Percentiles rank a stretch among this genome's conserved stretches.
Conservation (phyloP, 176 grass and related monocot species). For the Rhynchospora pubera region DNA sequence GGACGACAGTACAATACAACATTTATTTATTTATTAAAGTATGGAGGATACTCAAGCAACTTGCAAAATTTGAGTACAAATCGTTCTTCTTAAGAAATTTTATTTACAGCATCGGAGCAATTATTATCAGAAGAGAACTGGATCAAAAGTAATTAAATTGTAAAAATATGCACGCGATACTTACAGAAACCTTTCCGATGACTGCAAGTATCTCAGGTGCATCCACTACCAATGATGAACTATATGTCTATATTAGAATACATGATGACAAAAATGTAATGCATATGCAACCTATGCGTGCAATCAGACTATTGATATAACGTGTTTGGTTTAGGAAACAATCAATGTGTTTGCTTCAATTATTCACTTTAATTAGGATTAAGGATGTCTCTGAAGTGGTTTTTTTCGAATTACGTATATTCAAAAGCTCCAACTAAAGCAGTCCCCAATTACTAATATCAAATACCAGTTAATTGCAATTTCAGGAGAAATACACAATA, state of each 20-base stretch:
- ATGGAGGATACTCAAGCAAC: background rate
- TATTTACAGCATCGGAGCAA: background rate
- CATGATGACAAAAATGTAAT: slow-evolving; percentile 7
- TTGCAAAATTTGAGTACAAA: background rate
- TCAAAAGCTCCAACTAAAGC: background rate
- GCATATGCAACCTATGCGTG: background rate
- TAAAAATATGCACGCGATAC: slow-evolving; percentile 22
- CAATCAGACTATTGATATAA: background rate
- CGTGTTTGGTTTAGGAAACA: background rate
- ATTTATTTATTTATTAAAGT: background rate
- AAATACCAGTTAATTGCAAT: no score
- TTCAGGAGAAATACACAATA: no score
- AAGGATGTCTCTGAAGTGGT: background rate
- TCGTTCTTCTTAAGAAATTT: background rate
- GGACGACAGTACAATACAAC: background rate
- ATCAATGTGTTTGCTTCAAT: background rate
- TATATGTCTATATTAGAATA: slow-evolving; percentile 23
- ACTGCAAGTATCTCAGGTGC: slow-evolving; percentile 93
- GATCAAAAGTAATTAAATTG: background rate
- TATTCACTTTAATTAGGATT: background rate
- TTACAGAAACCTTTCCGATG: slow-evolving; percentile 96
- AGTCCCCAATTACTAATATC: background rate
- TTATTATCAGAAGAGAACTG: background rate
- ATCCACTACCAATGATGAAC: slow-evolving; percentile 67
- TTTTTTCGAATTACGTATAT: background rate